Evolutionary conservation across 805 yeast species (phyloP), one percentile per base, ranked within the genome.

Genomic region (Barnettozyma californica): DNA sequence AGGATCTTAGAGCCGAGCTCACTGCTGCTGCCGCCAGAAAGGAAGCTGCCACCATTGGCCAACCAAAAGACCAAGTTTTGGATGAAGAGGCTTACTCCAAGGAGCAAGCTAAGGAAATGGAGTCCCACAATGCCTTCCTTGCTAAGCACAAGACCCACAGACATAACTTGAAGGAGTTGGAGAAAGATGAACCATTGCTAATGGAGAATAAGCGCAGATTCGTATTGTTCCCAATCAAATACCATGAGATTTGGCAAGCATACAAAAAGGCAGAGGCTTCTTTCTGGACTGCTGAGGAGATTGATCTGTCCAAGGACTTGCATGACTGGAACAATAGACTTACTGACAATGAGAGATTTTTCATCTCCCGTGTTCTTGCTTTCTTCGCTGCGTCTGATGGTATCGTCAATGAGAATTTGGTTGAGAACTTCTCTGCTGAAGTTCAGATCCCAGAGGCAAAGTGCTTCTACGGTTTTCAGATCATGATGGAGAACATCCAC

Each of bases 381-480:
- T 92, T 94, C 77, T 92, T 92, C 64, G 99, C 99, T 56, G 99
- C 99, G 40, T 87, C 96, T 41, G 99, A 92, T 69, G 99, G 99
- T 69, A 90, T 92, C 58, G 99, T 92, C 59, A 94, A 94, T 67
- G 99, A 92, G 75, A 92, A 92, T 73, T 80, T 92, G 68, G 97
- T 92, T 53, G 98, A 92, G 73, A 91, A 95, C 68, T 92, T 92
- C 75, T 84, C 95, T 49, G 96, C 96, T 56, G 98, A 92, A 73
- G 97, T 94, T 52, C 97, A 91, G 71, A 73, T 88, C 56, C 94
- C 99, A 49, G 99, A 92, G 76, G 99, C 98, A 62, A 91, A 92
- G 71, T 91, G 97, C 70, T 94, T 92, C 78, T 92, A 92, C 69
- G 99, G 99, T 43, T 92, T 94, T 87, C 99, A 92, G 76, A 94